Percentiles rank a stretch among this genome's conserved stretches.
Conservation (phyloP, 805 yeast species). For the Ogataea pini region DNA sequence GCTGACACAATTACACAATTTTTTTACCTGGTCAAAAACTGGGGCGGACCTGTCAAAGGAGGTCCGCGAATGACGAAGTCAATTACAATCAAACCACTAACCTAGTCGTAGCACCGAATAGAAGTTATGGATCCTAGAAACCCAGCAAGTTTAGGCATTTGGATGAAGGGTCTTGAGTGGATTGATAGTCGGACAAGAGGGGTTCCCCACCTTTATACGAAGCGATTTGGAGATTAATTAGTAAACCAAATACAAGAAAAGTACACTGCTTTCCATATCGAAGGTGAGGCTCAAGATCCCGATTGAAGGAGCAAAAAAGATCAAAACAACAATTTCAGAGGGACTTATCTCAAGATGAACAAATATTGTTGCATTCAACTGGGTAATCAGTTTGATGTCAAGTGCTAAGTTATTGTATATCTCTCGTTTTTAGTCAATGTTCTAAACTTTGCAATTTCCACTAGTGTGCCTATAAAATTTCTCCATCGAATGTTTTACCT, state of each 20-base stretch:
- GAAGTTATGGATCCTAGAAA: too few species aligned
- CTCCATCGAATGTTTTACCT: conserved; percentile 13
- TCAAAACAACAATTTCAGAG: conserved; percentile 8
- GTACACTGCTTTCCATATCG: conserved; percentile 13
- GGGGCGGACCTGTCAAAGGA: neutral
- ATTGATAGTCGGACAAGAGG: too few species aligned
- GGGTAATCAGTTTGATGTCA: conserved; percentile 16
- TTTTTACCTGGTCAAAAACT: neutral
- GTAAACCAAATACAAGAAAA: too few species aligned
- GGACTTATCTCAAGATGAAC: conserved; percentile 6
- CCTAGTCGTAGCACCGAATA: too few species aligned
- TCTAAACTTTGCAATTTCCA: conserved; percentile 8
- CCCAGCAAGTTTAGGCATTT: too few species aligned
- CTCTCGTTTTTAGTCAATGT: conserved; percentile 9
- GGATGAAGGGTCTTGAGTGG: too few species aligned
- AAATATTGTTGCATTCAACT: conserved; percentile 2
- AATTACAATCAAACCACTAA: too few species aligned
- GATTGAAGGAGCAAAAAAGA: neutral
- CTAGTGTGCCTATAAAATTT: conserved; percentile 11
- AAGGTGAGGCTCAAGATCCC: conserved; percentile 11
- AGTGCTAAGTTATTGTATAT: conserved; percentile 6
- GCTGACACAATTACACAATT: neutral
- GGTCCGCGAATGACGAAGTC: too few species aligned
- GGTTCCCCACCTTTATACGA: too few species aligned
- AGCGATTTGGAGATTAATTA: too few species aligned